These are phyloP conservation scores for Actinidia polygama DNA, from an alignment of 179 eudicot species.

Conservation along the genomic window DNA sequence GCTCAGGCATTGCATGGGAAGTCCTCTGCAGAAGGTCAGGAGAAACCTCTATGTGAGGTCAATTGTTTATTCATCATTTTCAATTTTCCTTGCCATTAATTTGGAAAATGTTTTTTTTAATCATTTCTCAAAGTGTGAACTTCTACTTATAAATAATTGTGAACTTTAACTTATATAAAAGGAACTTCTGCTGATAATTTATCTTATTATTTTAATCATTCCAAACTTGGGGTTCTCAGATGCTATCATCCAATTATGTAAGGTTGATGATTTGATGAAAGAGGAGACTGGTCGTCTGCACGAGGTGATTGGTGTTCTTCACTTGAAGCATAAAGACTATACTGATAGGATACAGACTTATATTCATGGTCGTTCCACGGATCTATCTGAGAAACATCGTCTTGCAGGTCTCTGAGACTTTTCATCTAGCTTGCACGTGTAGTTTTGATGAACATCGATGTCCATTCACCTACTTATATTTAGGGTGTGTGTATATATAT, in stretches of 20 bases:
- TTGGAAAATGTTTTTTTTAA: background rate
- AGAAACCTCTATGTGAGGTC: conserved; percentile 25
- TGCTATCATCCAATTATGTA: conserved; percentile 41
- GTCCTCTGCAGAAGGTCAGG: conserved; percentile 71
- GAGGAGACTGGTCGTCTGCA: conserved; percentile 62
- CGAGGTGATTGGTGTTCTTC: conserved; percentile 62
- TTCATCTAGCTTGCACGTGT: conserved; percentile 13
- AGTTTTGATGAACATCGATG: background rate
- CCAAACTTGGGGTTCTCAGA: conserved; percentile 46
- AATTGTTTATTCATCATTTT: conserved; percentile 16
- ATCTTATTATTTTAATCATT: background rate
- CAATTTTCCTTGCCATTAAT: background rate
- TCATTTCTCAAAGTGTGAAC: background rate
- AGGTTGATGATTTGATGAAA: conserved; percentile 60
- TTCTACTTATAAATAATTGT: too few species aligned
- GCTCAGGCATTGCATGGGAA: conserved; percentile 51
- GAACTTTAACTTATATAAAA: too few species aligned
- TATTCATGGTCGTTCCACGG: conserved; percentile 53
- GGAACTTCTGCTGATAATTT: conserved; percentile 4
- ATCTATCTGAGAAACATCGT: conserved; percentile 72
- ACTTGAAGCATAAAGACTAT: conserved; percentile 69
- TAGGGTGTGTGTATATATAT: background rate
- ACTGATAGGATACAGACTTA: conserved; percentile 59
- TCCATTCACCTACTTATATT: background rate
- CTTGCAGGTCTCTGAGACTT: conserved; percentile 53